Evolutionary conservation across 371 early-diverging fungal genomes (phyloP).

Genomic region (Actinomortierella wolfii): DNA sequence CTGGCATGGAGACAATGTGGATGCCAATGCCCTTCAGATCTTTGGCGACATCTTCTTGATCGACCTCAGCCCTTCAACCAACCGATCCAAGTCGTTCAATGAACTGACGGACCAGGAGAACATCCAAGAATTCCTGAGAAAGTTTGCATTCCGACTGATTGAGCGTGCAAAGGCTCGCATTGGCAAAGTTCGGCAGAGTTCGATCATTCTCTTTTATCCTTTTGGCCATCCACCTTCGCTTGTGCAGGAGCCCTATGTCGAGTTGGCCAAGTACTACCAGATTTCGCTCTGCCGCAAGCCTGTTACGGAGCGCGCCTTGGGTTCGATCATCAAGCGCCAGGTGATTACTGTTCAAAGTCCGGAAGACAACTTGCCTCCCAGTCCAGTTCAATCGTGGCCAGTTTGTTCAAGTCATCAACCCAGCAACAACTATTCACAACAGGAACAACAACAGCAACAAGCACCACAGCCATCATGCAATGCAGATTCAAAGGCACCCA

Average conservation of each 20-base stretch:
- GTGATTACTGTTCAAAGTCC: slow-evolving; percentile 18
- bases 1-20: slow-evolving; percentile 15
- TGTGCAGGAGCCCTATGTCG: slow-evolving; percentile 34
- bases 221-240: slow-evolving; percentile 44
- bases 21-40: neutral
- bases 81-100: slow-evolving; percentile 12
- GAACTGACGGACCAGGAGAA: slow-evolving; percentile 36
- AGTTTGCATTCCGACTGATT: slow-evolving; percentile 21
- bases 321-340: slow-evolving; percentile 38
- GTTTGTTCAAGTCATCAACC: neutral
- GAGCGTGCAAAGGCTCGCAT: slow-evolving; percentile 24
- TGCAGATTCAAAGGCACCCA: no score
- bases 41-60: slow-evolving; percentile 42
- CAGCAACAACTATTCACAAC: neutral
- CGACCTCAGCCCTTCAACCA: slow-evolving; percentile 37
- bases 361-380: neutral
- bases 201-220: slow-evolving; percentile 38
- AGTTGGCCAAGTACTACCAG: slow-evolving; percentile 32
- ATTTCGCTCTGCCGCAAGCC: slow-evolving; percentile 45
- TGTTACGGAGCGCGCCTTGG: slow-evolving; percentile 40
- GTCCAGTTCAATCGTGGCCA: neutral
- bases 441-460: neutral
- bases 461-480: no score
- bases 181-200: slow-evolving; percentile 29
- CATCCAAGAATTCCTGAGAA: slow-evolving; percentile 19